phyloP scores from a whole-genome alignment of 352 stramenopile genomes.

The Pythium monospermum region DNA sequence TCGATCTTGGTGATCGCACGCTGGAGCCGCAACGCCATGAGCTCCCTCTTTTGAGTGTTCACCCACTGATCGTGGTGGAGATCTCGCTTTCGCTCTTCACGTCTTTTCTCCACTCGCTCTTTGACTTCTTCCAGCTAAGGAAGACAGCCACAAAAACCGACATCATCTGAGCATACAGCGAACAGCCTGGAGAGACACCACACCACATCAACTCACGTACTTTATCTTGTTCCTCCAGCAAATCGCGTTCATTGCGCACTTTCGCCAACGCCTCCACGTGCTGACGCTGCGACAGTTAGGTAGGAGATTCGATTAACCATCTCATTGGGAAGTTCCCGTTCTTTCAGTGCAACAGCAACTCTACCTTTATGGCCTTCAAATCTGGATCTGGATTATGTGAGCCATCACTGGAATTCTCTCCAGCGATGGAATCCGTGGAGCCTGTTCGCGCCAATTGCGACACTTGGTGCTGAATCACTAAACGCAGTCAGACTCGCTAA shows the following conservation, averaged over 20 bases:
- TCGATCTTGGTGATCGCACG: conserved; percentile 22
- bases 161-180: not conserved
- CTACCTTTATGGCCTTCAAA: conserved; percentile 16
- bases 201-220: not conserved
- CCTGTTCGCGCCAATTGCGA: conserved; percentile 1
- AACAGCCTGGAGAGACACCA: not conserved
- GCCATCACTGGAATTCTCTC: not conserved
- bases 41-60: conserved; percentile 27
- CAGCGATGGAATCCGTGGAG: conserved; percentile 2
- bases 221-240: conserved; percentile 38
- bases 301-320: no score
- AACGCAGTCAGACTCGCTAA: conserved; percentile 10
- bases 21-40: conserved; percentile 28
- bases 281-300: conserved; percentile 19
- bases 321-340: no score
- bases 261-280: conserved; percentile 29
- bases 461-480: conserved; percentile 21
- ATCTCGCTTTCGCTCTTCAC: conserved; percentile 22
- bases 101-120: conserved; percentile 24
- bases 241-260: conserved; percentile 30
- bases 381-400: not conserved
- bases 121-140: conserved; percentile 28
- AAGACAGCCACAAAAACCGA: not conserved
- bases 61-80: conserved; percentile 21
- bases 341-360: no score